These are phyloP conservation scores for Thalassiosira ordinaria DNA, from an alignment of 352 stramenopile genomes.

Conservation along the genomic window DNA sequence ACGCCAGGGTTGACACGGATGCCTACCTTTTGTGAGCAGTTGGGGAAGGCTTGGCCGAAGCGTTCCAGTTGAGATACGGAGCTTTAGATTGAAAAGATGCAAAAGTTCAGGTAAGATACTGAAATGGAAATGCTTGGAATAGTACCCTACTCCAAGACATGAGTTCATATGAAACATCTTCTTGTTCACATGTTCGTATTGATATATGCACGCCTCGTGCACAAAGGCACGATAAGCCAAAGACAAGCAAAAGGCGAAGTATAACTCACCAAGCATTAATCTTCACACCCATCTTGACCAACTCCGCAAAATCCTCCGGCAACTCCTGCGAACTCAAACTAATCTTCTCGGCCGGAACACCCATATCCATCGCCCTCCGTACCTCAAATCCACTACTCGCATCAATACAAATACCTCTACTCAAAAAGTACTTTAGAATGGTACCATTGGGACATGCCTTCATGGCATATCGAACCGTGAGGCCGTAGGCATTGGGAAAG, in stretches of 20 bases:
- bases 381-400: slow-evolving; percentile 88
- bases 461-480: slow-evolving; percentile 91
- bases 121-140: too few relatives aligned
- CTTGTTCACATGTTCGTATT: too few relatives aligned
- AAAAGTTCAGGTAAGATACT: too few relatives aligned
- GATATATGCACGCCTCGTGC: too few relatives aligned
- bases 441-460: slow-evolving; percentile 89
- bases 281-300: slow-evolving; percentile 87
- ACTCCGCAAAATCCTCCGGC: slow-evolving; percentile 85
- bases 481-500: slow-evolving; percentile 89
- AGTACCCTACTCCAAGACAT: too few relatives aligned
- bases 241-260: too few relatives aligned
- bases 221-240: slow-evolving; percentile 8
- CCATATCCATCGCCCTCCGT: slow-evolving; percentile 83
- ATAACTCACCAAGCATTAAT: slow-evolving; percentile 89
- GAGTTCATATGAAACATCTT: too few relatives aligned
- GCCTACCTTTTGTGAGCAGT: slow-evolving; percentile 84
- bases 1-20: slow-evolving; percentile 90
- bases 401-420: slow-evolving; percentile 88
- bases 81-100: slow-evolving; percentile 34
- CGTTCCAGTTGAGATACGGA: slow-evolving; percentile 88
- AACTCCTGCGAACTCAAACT: slow-evolving; percentile 89
- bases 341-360: slow-evolving; percentile 86
- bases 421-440: slow-evolving; percentile 87
- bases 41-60: slow-evolving; percentile 85